phyloP scores from a whole-genome alignment of 805 yeast species.

The Limtongozyma cylindracea region DNA sequence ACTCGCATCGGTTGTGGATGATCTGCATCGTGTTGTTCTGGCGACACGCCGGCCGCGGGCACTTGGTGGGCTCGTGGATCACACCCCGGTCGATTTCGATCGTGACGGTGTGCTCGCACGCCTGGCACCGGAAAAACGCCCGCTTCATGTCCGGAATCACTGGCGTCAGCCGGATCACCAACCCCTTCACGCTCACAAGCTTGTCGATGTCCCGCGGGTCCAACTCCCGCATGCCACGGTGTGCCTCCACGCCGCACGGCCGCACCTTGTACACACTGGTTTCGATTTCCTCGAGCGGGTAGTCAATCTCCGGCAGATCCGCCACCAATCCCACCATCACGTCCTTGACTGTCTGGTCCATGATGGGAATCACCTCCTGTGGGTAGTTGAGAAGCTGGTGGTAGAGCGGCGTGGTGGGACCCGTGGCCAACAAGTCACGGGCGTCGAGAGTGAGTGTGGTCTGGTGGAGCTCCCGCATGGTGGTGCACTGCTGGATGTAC shows the following conservation, averaged over 20 bases:
- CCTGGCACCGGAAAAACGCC: conserved; percentile 86
- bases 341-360: conserved; percentile 91
- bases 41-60: conserved; percentile 77
- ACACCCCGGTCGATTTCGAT: conserved; percentile 90
- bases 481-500: conserved; percentile 51
- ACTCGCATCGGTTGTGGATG: conserved; percentile 76
- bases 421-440: conserved; percentile 49
- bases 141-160: conserved; percentile 95
- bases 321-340: conserved; percentile 53
- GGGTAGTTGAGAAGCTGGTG: conserved; percentile 81
- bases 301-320: conserved; percentile 12
- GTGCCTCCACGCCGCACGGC: conserved; percentile 58
- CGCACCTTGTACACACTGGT: conserved; percentile 66
- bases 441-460: conserved; percentile 74
- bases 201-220: conserved; percentile 92
- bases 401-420: conserved; percentile 54
- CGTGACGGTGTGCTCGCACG: conserved; percentile 78
- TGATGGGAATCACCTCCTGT: conserved; percentile 88
- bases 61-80: conserved; percentile 76
- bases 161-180: conserved; percentile 71
- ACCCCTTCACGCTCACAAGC: conserved; percentile 72
- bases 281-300: conserved; percentile 38
- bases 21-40: conserved; percentile 72
- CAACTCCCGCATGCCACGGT: conserved; percentile 70
- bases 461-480: conserved; percentile 56